Base-by-base conservation (phyloP, 2,329 filamentous ascomycete genomes). In the Cyphellophora attinorum region DNA sequence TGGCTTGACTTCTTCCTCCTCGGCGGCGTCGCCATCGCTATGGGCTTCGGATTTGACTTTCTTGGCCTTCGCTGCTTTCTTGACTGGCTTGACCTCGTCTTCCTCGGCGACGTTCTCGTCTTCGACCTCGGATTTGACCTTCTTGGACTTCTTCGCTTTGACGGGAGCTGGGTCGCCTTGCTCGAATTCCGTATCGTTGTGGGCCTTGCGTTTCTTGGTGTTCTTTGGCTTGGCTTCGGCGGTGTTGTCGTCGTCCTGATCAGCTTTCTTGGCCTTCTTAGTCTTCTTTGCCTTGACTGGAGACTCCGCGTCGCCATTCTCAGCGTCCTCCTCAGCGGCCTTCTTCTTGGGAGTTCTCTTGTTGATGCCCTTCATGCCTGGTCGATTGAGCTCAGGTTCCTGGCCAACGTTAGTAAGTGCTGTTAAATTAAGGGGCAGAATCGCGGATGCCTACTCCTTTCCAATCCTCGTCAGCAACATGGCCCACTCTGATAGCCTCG, bases 401-500 rank as follows among this genome's bases (percentile, higher is more conserved):
- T 91, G 21, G 15, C 21, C 19, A 31, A 28, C n/a, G 23, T 15
- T 18, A 31, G 29, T 11, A n/a, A 11, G n/a, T n/a, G n/a, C n/a
- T n/a, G n/a, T n/a, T n/a, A n/a, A n/a, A n/a, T n/a, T n/a, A n/a
- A n/a, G n/a, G n/a, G n/a, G n/a, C n/a, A n/a, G n/a, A n/a, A n/a
- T n/a, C n/a, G n/a, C n/a, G 44, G 41, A 34, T 19, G 66, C 81
- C 62, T 70, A 93, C 86, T 10, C 85, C 85, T 19, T 81, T 89
- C 76, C 85, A 95, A 49, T 95, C 89, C 33, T 84, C 79, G 27
- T 85, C 70, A 47, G 82, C 80, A 49, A 96, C 80, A 50, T 91
- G 83, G 15, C 85, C 85, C 54, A 88, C 72, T 39, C 72, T 68
- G 15, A 95, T 58, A 33, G 81, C 84, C 29, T 71, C 72, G 33